Conservation (phyloP, 2,329 filamentous ascomycete genomes). For the Fusarium tjaetaba region DNA sequence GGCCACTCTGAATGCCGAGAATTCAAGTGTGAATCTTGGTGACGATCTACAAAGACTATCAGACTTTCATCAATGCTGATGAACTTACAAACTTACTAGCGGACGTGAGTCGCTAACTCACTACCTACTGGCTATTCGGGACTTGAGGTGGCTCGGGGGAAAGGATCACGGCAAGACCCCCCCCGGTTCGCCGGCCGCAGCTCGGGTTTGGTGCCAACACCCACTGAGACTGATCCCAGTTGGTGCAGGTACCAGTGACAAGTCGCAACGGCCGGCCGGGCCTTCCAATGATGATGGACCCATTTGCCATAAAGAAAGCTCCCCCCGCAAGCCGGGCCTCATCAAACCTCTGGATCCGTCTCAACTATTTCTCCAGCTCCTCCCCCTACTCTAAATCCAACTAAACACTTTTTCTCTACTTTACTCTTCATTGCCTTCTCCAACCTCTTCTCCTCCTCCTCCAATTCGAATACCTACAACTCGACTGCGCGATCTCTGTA, state of each 20-base stretch:
- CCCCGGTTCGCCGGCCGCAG: constrained; percentile 44
- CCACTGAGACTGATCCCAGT: constrained; percentile 7
- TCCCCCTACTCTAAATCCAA: constrained; percentile 12
- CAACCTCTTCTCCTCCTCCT: not conserved
- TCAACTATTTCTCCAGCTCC: constrained; percentile 29
- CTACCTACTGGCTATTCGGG: constrained; percentile 39
- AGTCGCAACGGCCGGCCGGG: constrained; percentile 26
- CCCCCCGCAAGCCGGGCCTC: constrained; percentile 38
- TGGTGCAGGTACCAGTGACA: constrained; percentile 41
- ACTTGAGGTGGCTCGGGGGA: constrained; percentile 41
- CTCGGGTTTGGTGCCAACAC: constrained; percentile 19
- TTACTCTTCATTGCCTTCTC: constrained; percentile 1
- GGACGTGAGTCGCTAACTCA: constrained; percentile 19
- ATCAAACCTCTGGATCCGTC: constrained; percentile 34
- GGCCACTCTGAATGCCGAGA: constrained; percentile 28
- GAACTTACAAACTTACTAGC: constrained; percentile 1
- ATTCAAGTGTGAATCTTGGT: constrained; percentile 8
- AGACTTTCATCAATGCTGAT: not conserved
- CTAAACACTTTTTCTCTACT: constrained; percentile 5
- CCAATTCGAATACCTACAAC: not conserved
- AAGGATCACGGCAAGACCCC: constrained; percentile 43
- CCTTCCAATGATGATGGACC: constrained; percentile 38
- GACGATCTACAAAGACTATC: constrained; percentile 22
- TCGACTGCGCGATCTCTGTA: constrained; percentile 26
- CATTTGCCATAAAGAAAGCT: constrained; percentile 45